These are phyloP conservation scores for Yueomyces sinensis DNA, from an alignment of 805 yeast genomes.

Conservation along the genomic window DNA sequence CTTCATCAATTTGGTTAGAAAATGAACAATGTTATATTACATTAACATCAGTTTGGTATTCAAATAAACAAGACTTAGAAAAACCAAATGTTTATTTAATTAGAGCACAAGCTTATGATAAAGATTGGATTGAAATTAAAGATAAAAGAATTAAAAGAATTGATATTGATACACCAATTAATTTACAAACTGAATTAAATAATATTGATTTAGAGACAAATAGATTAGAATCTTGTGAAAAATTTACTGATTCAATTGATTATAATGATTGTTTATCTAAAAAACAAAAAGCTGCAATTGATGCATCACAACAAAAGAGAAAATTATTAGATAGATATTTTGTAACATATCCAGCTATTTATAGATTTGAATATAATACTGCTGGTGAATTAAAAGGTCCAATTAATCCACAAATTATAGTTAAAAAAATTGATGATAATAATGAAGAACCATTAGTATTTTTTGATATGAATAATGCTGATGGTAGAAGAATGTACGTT, in stretches of 20 bases:
- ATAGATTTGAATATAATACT: constrained; percentile 3
- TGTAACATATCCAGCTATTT: constrained; percentile 7
- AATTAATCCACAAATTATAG: constrained; percentile 7
- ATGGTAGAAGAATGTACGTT: constrained; percentile 6
- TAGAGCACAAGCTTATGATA: constrained; percentile 33
- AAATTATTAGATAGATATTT: constrained; percentile 4
- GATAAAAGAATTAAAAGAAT: constrained; percentile 23
- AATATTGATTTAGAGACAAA: constrained; percentile 2
- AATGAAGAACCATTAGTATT: constrained; percentile 10
- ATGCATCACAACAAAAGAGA: constrained; percentile 2
- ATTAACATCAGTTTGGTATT: constrained; percentile 31
- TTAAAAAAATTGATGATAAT: constrained; percentile 2
- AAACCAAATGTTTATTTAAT: constrained; percentile 29
- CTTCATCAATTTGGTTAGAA: constrained; percentile 39
- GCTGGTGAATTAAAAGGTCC: constrained; percentile 7
- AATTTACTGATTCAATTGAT: constrained; percentile 9
- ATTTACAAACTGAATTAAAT: constrained; percentile 12
- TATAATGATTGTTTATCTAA: constrained; percentile 14
- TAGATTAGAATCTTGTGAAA: constrained; percentile 4
- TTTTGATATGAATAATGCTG: constrained; percentile 6
- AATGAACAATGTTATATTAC: constrained; percentile 36
- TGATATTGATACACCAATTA: constrained; percentile 20
- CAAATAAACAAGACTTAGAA: constrained; percentile 19
- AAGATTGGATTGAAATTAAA: constrained; percentile 33
- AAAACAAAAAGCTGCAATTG: constrained; percentile 7